Conservation (phyloP, 1,284 basidiomycete genomes). For the Ganoderma lingzhi region DNA sequence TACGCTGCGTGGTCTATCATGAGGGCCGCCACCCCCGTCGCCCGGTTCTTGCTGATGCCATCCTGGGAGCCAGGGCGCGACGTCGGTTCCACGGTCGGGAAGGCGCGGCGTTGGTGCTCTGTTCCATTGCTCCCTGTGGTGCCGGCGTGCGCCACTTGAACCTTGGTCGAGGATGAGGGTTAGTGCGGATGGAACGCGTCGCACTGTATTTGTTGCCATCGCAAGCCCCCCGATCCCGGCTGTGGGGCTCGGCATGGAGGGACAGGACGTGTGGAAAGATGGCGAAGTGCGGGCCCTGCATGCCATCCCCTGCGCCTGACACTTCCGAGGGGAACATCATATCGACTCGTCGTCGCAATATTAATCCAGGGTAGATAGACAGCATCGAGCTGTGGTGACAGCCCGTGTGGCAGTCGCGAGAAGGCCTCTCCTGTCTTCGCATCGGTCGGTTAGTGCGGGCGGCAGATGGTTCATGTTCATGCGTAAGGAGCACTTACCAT, state of each 20-base stretch:
- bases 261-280: background rate
- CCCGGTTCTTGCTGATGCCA: constrained; percentile 8
- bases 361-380: background rate
- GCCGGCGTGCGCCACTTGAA: background rate
- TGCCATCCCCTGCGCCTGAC: background rate
- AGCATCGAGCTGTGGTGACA: background rate
- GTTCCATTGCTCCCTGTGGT: background rate
- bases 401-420: background rate
- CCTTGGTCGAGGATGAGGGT: background rate
- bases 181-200: background rate
- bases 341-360: background rate
- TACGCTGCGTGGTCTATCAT: background rate
- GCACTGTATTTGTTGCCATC: constrained; percentile 1
- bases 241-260: background rate
- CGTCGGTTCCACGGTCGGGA: background rate
- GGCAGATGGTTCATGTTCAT: constrained; percentile 1
- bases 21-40: background rate
- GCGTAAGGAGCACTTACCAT: constrained; percentile 1
- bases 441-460: background rate
- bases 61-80: constrained; percentile 1
- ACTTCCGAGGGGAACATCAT: background rate
- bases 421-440: background rate
- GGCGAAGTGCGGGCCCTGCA: background rate
- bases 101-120: background rate
- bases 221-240: background rate